Evolutionary conservation across 2,329 filamentous ascomycete species (phyloP), one percentile per base, ranked within the genome.

Genomic region (Pestalotiopsis sp.): DNA sequence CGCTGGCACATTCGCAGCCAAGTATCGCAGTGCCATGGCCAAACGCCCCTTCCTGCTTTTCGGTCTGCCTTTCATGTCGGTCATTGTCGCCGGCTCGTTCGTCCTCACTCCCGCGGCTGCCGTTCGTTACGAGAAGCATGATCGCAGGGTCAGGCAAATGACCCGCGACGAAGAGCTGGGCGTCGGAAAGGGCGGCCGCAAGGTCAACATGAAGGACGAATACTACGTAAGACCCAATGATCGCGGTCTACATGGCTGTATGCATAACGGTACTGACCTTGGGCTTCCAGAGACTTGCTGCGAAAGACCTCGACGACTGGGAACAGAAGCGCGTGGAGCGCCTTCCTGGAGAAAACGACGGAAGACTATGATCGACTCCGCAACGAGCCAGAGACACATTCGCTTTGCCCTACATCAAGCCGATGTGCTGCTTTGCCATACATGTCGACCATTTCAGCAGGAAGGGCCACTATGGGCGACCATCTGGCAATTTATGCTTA

Each of bases 301-400:
- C 93, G 39, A 97, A 97, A 80, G 96, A 98, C 78, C 83, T 98
- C 70, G 95, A 99, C 76, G 88, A 94, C 77, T 99, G 96, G 96
- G 95, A 98, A 80, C 96, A 98, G 82, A 97, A 96, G 82, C 90
- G 97, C 66, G 94, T 98, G 12, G 90, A 97, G 83, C 87, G 96
- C 78, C 86, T 98, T 70, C 91, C 93, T 23, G 96, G 96, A 73
- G 97, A 99, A 81, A 92, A 89, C 70, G 95, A 99, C 79, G 95
- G 95, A 41, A 88, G 93, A 64, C 79, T 97, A 73, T 92, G 80
- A 61, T 36, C 20, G 27, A 17, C 36, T 61, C n/a, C 12, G 17
- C 20, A 6, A 17, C 45, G 4, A n/a, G 17, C 17, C 45, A n/a
- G 17, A n/a, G 4, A 20, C 45, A 52, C 45, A 5, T 9, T 52